Percentiles rank a stretch among this genome's conserved stretches.
Evolutionary conservation across 352 stramenopile genomes (phyloP).

Genomic region (Globisporangium polare): DNA sequence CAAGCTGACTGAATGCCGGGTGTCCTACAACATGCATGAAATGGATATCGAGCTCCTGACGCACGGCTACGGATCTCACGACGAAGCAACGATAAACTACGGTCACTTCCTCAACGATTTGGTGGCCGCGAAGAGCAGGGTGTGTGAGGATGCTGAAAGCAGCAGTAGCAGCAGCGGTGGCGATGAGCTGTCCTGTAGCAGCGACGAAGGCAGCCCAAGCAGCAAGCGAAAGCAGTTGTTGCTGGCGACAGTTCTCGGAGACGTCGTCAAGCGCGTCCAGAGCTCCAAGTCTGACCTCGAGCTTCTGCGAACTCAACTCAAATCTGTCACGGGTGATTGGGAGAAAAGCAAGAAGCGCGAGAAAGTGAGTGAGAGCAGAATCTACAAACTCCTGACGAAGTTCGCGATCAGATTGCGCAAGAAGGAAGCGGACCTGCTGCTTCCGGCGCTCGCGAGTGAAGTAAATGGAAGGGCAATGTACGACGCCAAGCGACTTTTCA

Average conservation of each 20-base stretch:
- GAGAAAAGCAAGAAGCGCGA: slow-evolving; percentile 24
- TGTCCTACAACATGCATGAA: slow-evolving; percentile 65
- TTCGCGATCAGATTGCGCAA: slow-evolving; percentile 43
- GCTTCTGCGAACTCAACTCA: slow-evolving; percentile 24
- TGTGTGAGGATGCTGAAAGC: slow-evolving; percentile 9
- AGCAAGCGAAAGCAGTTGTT: slow-evolving; percentile 24
- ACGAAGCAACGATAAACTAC: slow-evolving; percentile 34
- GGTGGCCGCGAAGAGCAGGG: slow-evolving; percentile 23
- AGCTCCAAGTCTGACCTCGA: slow-evolving; percentile 36
- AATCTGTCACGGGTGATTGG: slow-evolving; percentile 13
- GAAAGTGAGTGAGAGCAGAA: slow-evolving; percentile 41
- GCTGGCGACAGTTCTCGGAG: slow-evolving; percentile 25
- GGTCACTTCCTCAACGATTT: slow-evolving; percentile 52
- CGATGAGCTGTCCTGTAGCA: slow-evolving; percentile 37
- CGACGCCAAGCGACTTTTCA: slow-evolving; percentile 23
- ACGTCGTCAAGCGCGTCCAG: slow-evolving; percentile 32
- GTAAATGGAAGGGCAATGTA: slow-evolving; percentile 26
- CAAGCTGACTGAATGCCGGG: slow-evolving; percentile 40
- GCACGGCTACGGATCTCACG: slow-evolving; percentile 25
- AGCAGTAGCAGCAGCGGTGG: slow-evolving; percentile 27
- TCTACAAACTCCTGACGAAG: slow-evolving; percentile 56
- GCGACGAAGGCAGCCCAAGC: slow-evolving; percentile 37
- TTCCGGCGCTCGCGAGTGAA: slow-evolving; percentile 33
- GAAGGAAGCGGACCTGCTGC: slow-evolving; percentile 42
- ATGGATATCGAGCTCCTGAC: slow-evolving; percentile 50